These are phyloP conservation scores for Populus hybrid DNA, from an alignment of 441 rosid species.

Conservation along the genomic window DNA sequence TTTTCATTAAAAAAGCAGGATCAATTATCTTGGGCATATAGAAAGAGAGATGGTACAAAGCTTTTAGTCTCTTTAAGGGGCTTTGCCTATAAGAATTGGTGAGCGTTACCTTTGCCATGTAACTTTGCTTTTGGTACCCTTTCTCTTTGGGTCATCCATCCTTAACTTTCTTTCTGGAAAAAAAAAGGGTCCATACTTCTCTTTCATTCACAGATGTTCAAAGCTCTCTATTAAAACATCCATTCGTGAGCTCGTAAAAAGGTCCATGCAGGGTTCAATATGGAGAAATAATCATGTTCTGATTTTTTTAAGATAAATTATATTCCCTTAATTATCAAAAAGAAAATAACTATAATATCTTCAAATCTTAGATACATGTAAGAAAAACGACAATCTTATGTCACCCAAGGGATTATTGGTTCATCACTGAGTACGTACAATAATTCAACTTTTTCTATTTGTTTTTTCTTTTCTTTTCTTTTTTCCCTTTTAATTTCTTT, in stretches of 20 bases:
- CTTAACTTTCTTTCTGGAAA: not conserved
- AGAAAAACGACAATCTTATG: not conserved
- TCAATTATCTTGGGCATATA: constrained; percentile 3
- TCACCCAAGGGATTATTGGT: not conserved
- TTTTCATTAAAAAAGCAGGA: constrained; percentile 13
- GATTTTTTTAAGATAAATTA: too few species aligned
- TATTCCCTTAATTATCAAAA: too few species aligned
- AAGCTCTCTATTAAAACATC: not conserved
- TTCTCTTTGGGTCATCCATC: constrained; percentile 8
- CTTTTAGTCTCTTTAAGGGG: constrained; percentile 18
- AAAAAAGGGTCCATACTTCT: not conserved
- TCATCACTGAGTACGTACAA: not conserved
- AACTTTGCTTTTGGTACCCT: constrained; percentile 17
- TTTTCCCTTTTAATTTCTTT: too few species aligned
- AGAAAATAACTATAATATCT: too few species aligned
- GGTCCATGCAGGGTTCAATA: not conserved
- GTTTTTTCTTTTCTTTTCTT: not conserved
- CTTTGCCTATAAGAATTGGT: constrained; percentile 1
- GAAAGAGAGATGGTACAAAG: constrained; percentile 25
- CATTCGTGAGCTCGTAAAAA: not conserved
- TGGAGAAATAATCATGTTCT: not conserved
- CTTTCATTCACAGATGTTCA: not conserved
- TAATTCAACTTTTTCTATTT: not conserved
- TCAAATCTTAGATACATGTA: not conserved
- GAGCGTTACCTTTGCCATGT: constrained; percentile 12